Base-by-base conservation (phyloP, 2,329 filamentous ascomycete species). In the Colletotrichum destructivum region DNA sequence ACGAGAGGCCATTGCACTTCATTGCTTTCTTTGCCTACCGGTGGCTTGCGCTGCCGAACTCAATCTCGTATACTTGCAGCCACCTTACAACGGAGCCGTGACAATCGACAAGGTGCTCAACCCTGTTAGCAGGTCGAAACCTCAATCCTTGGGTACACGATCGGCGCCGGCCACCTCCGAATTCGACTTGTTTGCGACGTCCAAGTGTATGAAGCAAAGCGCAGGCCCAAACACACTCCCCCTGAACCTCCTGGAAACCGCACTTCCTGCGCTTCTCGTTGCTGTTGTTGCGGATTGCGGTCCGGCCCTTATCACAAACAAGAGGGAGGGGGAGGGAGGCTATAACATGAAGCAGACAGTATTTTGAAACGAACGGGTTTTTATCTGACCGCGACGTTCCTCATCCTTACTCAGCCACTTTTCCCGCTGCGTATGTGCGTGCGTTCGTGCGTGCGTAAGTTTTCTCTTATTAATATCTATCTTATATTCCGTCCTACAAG, bases 151-250 rank as follows among this genome's bases (percentile, higher is more conserved):
- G 47, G 42, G 51, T 68, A 62, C 35, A 18, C 64, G 42, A 56
- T 71, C 21, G 38, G 56, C 51, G 31, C 31, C 31, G 42, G 13
- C 21, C 52, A 16, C 31, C 42, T 52, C 47, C 21, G n/a, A 44
- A 40, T 62, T 54, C 51, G 63, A 62, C 51, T 62, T 51, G 21
- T 51, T 62, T 67, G 56, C 68, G 56, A 67, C 68, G 40, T 31
- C 63, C 44, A 49, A 35, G 54, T 26, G 61, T 67, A 38, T 40
- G 63, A 51, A 62, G 35, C 68, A 62, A 26, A 44, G 18, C 57
- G 16, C n/a, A 68, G 44, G 63, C 51, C 68, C 56, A 71, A 71
- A 71, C 68, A 71, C 31, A 35, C 31, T 9, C 44, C 63, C 68
- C 63, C 68, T 71, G 68, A 35, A 18, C 61, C 61, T 57, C 57